These are phyloP conservation scores for Hemisphaericaspora nanyangensis DNA, from an alignment of 805 yeast species.

Conservation along the genomic window DNA sequence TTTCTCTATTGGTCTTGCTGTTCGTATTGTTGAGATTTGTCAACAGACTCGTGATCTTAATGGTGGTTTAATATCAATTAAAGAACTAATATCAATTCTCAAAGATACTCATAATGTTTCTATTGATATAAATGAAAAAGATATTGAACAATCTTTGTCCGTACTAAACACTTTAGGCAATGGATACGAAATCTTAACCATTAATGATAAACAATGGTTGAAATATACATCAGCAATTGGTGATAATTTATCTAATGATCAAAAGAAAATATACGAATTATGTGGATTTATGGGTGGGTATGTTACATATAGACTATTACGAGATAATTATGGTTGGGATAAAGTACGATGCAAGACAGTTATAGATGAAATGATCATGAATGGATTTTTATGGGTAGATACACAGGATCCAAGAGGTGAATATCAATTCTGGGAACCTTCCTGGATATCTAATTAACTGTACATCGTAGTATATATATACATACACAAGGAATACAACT, in stretches of 20 bases:
- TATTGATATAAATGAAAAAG: constrained; percentile 39
- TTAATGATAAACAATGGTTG: constrained; percentile 55
- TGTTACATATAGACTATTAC: constrained; percentile 57
- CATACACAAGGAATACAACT: background rate
- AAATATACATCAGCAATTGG: constrained; percentile 26
- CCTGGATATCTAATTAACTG: constrained; percentile 56
- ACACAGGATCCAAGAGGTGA: constrained; percentile 41
- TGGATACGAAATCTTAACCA: constrained; percentile 61
- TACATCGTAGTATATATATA: background rate
- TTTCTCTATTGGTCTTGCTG: constrained; percentile 63
- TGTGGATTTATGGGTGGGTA: constrained; percentile 74
- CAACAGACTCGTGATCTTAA: constrained; percentile 64
- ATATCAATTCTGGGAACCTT: constrained; percentile 65
- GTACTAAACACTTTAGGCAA: constrained; percentile 58
- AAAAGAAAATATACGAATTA: constrained; percentile 64
- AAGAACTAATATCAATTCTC: constrained; percentile 32
- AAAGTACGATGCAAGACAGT: constrained; percentile 55
- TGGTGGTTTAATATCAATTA: constrained; percentile 75
- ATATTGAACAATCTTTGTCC: constrained; percentile 53
- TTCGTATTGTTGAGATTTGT: constrained; percentile 73
- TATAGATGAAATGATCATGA: constrained; percentile 73
- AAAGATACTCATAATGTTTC: constrained; percentile 21
- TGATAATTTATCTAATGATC: constrained; percentile 48
- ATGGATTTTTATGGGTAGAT: constrained; percentile 87
- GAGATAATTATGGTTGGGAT: constrained; percentile 79